phyloP scores from a whole-genome alignment of 1,284 basidiomycete genomes.

The Ceratobasidium sp. region DNA sequence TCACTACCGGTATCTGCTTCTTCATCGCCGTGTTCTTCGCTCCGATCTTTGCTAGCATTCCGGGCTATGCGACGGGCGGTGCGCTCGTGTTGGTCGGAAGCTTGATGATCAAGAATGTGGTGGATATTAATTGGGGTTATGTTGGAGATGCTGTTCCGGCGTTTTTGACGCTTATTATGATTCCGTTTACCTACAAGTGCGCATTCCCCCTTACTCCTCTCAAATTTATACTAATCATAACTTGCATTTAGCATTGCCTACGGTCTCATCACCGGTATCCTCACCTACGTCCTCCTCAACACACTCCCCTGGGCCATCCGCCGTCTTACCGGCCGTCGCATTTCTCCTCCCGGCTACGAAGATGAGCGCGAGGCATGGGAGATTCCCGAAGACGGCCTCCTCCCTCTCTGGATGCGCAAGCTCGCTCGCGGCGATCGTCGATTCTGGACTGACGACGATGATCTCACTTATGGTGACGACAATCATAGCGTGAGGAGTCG shows the following conservation, averaged over 20 bases:
- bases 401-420: conserved; percentile 75
- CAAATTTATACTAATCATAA: conserved; percentile 38
- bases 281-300: conserved; percentile 79
- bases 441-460: conserved; percentile 49
- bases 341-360: conserved; percentile 69
- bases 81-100: conserved; percentile 88
- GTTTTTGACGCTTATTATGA: conserved; percentile 80
- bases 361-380: conserved; percentile 73
- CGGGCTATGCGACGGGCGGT: conserved; percentile 88
- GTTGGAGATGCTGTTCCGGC: conserved; percentile 86
- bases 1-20: conserved; percentile 81
- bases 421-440: conserved; percentile 50
- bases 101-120: conserved; percentile 88
- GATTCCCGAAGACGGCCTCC: conserved; percentile 72
- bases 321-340: conserved; percentile 65
- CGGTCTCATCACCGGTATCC: conserved; percentile 80
- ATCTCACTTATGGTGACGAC: neutral
- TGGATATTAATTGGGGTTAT: conserved; percentile 91
- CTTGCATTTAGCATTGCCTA: conserved; percentile 77
- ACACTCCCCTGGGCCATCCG: conserved; percentile 70
- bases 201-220: conserved; percentile 48
- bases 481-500: conserved; percentile 11
- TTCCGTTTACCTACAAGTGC: conserved; percentile 81
- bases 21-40: conserved; percentile 90
- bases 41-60: conserved; percentile 89